Conservation (phyloP, 140 eudicot species). For the Oenanthe javanica region DNA sequence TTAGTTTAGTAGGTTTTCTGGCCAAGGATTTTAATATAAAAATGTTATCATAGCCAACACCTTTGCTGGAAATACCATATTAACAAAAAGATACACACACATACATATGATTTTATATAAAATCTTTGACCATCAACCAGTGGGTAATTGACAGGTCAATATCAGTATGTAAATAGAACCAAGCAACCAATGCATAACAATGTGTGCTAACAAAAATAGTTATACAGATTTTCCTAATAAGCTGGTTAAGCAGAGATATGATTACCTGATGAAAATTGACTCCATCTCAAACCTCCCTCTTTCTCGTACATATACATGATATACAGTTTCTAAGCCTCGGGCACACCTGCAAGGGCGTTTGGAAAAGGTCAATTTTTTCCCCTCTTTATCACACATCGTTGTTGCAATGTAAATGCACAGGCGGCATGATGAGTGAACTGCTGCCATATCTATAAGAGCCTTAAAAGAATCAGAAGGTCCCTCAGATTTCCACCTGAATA, state of each 20-base stretch:
- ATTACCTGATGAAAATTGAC: slow-evolving; percentile 78
- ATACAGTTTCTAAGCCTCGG: slow-evolving; percentile 56
- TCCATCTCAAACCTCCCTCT: slow-evolving; percentile 88
- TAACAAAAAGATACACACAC: neutral
- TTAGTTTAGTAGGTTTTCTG: too few species aligned
- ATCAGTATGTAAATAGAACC: neutral
- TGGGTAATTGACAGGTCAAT: neutral
- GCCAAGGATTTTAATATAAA: neutral
- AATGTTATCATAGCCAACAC: neutral
- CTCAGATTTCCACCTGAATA: slow-evolving; percentile 81
- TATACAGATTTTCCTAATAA: neutral
- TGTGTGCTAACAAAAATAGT: neutral
- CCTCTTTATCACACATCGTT: slow-evolving; percentile 65
- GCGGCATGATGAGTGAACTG: slow-evolving; percentile 97
- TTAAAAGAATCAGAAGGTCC: slow-evolving; percentile 95
- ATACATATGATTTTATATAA: neutral
- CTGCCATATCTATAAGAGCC: slow-evolving; percentile 97
- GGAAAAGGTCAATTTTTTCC: slow-evolving; percentile 23
- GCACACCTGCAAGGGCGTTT: slow-evolving; percentile 90
- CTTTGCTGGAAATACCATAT: neutral
- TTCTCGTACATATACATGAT: slow-evolving; percentile 81
- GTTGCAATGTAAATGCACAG: slow-evolving; percentile 82
- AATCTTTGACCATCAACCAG: neutral
- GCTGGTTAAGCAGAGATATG: neutral
- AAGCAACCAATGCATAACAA: neutral